Evolutionary conservation across 441 rosid genomes (phyloP).

Genomic region (Biscutella auriculata): DNA sequence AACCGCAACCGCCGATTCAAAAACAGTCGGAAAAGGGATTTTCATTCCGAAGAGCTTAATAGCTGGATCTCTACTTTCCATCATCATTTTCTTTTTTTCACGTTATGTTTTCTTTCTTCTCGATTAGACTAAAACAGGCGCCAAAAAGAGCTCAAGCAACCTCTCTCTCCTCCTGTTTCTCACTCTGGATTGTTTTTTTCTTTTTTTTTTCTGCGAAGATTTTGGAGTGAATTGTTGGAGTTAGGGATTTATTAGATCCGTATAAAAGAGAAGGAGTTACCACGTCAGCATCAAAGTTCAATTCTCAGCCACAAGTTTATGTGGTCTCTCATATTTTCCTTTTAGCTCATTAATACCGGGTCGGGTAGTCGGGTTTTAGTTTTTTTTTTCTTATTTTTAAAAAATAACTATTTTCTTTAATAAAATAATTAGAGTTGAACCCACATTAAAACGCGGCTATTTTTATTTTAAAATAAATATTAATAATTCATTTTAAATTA

Average conservation of each 20-base stretch:
- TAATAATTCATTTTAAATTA: too few relatives aligned
- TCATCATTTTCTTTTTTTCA: conserved; percentile 17
- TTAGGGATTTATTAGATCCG: conserved; percentile 50
- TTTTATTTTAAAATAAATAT: too few relatives aligned
- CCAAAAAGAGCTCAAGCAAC: conserved; percentile 11
- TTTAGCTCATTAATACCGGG: conserved; percentile 14
- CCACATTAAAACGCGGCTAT: too few relatives aligned
- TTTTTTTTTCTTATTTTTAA: too few relatives aligned
- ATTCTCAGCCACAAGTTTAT: conserved; percentile 84
- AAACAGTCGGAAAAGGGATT: conserved; percentile 34
- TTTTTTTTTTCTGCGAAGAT: background rate
- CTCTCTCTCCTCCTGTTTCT: background rate
- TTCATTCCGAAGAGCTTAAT: conserved; percentile 75
- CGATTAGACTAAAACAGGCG: conserved; percentile 21
- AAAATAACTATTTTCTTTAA: too few relatives aligned
- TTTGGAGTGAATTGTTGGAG: conserved; percentile 11
- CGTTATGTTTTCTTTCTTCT: background rate
- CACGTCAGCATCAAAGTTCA: conserved; percentile 47
- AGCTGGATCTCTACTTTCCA: conserved; percentile 39
- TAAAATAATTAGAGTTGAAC: too few relatives aligned
- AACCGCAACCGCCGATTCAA: background rate
- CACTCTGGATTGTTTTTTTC: background rate
- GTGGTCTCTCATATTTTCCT: conserved; percentile 54
- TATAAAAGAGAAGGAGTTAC: conserved; percentile 46
- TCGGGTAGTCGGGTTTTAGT: conserved; percentile 18